These are phyloP conservation scores for Hansfordia pulvinata DNA, from an alignment of 2,329 filamentous ascomycete genomes.

Conservation along the genomic window DNA sequence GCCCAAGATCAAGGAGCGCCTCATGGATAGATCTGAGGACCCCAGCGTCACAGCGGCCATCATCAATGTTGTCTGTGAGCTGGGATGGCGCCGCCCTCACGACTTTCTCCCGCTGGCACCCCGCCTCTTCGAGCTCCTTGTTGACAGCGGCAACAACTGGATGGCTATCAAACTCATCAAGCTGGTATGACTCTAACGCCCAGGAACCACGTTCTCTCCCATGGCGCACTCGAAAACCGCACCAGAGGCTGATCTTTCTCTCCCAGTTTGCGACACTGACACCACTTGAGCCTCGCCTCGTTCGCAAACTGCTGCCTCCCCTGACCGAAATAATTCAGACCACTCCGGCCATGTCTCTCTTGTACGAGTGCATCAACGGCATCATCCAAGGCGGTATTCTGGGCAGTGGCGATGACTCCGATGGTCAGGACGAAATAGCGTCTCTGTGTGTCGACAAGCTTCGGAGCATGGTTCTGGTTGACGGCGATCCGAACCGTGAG, in stretches of 20 bases:
- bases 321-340: slow-evolving; percentile 88
- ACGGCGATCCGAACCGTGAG: slow-evolving; percentile 86
- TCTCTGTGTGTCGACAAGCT: slow-evolving; percentile 85
- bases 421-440: slow-evolving; percentile 83
- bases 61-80: slow-evolving; percentile 90
- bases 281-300: slow-evolving; percentile 78
- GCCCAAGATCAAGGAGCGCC: slow-evolving; percentile 91
- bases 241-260: no score
- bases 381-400: slow-evolving; percentile 95
- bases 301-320: slow-evolving; percentile 82
- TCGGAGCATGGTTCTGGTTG: slow-evolving; percentile 83
- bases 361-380: slow-evolving; percentile 97
- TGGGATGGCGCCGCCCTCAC: slow-evolving; percentile 85
- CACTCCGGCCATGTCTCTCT: slow-evolving; percentile 90
- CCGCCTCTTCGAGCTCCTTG: slow-evolving; percentile 79
- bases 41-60: slow-evolving; percentile 90
- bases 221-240: slow-evolving; percentile 4
- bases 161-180: slow-evolving; percentile 99
- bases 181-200: slow-evolving; percentile 56
- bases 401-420: slow-evolving; percentile 63
- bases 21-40: slow-evolving; percentile 84
- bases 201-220: not conserved
- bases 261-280: slow-evolving; percentile 82
- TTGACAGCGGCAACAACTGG: slow-evolving; percentile 94
- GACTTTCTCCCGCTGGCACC: slow-evolving; percentile 91